These are phyloP conservation scores for Cyberlindnera veronae DNA, from an alignment of 805 yeast genomes.

Conservation along the genomic window DNA sequence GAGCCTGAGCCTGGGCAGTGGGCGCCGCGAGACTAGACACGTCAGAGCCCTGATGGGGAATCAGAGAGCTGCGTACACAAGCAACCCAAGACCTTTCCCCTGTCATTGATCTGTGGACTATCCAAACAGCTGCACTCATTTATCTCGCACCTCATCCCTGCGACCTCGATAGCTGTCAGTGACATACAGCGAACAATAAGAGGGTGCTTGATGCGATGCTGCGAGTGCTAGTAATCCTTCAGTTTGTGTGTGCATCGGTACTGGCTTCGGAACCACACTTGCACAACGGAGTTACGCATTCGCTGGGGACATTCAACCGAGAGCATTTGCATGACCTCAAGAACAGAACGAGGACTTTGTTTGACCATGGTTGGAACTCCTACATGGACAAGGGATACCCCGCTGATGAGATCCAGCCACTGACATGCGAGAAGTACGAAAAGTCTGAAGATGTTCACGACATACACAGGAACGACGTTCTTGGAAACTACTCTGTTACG, in stretches of 20 bases:
- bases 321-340: slow-evolving; percentile 30
- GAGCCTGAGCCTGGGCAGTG: no score
- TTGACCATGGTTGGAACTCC: slow-evolving; percentile 70
- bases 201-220: slow-evolving; percentile 1
- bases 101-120: no score
- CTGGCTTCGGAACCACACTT: no score
- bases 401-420: slow-evolving; percentile 74
- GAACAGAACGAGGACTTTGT: slow-evolving; percentile 51
- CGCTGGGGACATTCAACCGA: slow-evolving; percentile 21
- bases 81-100: no score
- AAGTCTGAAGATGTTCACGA: slow-evolving; percentile 57
- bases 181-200: no score
- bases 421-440: slow-evolving; percentile 64
- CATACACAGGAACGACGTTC: slow-evolving; percentile 68
- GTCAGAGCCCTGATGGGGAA: no score
- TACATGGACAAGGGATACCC: slow-evolving; percentile 75
- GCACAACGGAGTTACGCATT: no score
- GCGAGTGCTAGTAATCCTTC: background rate
- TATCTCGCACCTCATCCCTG: no score
- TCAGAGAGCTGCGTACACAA: no score
- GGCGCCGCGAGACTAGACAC: no score
- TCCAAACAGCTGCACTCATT: no score
- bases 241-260: background rate
- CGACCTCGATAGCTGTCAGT: no score
- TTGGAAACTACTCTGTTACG: slow-evolving; percentile 81